A percentile compares a stretch with the other conserved stretches of the same genome.
These are phyloP conservation scores for Endogone sp. DNA, from an alignment of 192 early-diverging fungal species.

Conservation along the genomic window DNA sequence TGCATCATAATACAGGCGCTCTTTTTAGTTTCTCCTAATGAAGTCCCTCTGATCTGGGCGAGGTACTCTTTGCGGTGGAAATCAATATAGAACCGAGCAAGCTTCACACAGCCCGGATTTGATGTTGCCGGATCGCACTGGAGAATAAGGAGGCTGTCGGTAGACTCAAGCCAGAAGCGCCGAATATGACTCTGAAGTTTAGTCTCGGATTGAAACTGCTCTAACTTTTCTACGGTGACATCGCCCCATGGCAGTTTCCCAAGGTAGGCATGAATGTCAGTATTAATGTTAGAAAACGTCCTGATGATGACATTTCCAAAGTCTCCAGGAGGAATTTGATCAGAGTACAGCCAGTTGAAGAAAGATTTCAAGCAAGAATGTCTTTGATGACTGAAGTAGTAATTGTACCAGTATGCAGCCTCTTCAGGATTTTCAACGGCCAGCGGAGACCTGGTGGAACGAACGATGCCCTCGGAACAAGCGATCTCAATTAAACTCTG, in stretches of 20 bases:
- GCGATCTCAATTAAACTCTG: slow-evolving; percentile 9
- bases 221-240: slow-evolving; percentile 9
- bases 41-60: neutral
- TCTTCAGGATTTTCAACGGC: slow-evolving; percentile 5
- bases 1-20: slow-evolving; percentile 21
- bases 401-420: neutral
- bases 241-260: neutral
- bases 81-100: slow-evolving; percentile 22
- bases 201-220: slow-evolving; percentile 14
- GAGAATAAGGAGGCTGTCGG: slow-evolving; percentile 7
- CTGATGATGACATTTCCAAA: slow-evolving; percentile 8
- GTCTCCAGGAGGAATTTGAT: neutral
- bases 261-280: slow-evolving; percentile 8
- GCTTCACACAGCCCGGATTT: slow-evolving; percentile 13
- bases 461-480: slow-evolving; percentile 12
- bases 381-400: slow-evolving; percentile 7
- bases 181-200: slow-evolving; percentile 14
- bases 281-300: slow-evolving; percentile 22
- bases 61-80: slow-evolving; percentile 14
- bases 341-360: slow-evolving; percentile 1
- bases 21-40: neutral
- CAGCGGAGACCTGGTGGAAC: slow-evolving; percentile 1
- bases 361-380: slow-evolving; percentile 7
- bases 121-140: slow-evolving; percentile 15
- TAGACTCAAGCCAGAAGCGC: slow-evolving; percentile 13